These are phyloP conservation scores for Rubia peregrina DNA, from an alignment of 305 asterid species.

Conservation along the genomic window DNA sequence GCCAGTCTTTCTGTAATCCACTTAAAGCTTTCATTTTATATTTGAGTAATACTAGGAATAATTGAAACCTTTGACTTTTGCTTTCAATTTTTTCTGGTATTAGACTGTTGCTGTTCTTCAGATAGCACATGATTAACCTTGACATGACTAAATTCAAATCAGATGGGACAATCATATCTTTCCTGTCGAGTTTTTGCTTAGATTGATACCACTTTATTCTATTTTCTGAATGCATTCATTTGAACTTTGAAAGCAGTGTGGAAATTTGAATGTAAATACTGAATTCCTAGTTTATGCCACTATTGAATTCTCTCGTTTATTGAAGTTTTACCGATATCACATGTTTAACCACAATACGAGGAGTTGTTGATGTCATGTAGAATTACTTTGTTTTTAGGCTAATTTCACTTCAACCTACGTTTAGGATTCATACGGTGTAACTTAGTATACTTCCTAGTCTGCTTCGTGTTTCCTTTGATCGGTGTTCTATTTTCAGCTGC, in stretches of 20 bases:
- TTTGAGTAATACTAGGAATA: background rate
- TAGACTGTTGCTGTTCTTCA: background rate
- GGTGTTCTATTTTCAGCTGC: conserved; percentile 44
- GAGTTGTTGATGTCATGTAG: background rate
- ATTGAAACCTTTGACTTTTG: background rate
- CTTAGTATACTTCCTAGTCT: background rate
- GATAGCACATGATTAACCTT: too few relatives aligned
- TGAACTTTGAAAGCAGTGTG: background rate
- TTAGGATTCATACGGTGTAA: background rate
- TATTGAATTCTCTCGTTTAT: background rate
- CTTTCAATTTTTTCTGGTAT: background rate
- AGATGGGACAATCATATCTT: background rate
- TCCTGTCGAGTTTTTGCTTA: background rate
- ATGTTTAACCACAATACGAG: background rate
- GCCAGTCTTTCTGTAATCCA: conserved; percentile 8
- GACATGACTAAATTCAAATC: background rate
- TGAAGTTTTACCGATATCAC: background rate
- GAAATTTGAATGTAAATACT: background rate
- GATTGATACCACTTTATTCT: background rate
- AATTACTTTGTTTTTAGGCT: background rate
- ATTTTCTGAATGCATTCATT: background rate
- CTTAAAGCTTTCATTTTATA: background rate
- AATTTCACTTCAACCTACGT: background rate
- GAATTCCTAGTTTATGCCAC: background rate
- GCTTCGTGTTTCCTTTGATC: background rate